A percentile compares a stretch with the other conserved stretches of the same genome.
Conservation (phyloP, 257 asterid species). For the Fraxinus americana region DNA sequence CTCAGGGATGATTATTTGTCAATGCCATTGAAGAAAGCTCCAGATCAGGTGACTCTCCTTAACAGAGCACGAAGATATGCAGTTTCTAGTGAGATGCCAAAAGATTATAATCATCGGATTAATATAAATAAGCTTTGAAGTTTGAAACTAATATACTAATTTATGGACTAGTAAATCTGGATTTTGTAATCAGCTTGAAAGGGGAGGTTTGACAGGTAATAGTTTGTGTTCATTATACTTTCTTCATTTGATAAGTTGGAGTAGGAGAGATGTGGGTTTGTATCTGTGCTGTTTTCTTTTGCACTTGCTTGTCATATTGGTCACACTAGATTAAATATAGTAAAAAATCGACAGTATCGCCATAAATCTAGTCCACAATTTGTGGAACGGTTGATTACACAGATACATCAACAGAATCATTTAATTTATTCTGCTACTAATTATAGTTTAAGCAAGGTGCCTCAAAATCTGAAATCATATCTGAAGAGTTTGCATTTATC, state of each 20-base stretch:
- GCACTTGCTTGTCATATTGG: neutral
- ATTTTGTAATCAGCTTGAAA: neutral
- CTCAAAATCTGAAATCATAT: neutral
- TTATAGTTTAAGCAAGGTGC: neutral
- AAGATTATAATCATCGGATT: neutral
- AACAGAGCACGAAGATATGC: conserved; percentile 11
- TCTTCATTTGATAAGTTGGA: neutral
- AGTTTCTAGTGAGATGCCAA: neutral
- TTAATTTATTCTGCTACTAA: conserved; percentile 9
- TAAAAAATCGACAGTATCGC: neutral
- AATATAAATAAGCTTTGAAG: neutral
- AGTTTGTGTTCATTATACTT: neutral
- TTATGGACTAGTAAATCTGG: neutral
- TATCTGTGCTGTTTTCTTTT: neutral
- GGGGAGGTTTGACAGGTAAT: neutral
- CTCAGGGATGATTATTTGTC: conserved; percentile 74
- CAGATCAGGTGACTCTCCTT: conserved; percentile 77
- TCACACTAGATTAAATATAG: neutral
- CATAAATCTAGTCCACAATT: neutral
- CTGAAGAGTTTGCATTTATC: conserved; percentile 10
- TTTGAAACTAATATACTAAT: neutral
- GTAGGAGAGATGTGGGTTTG: neutral
- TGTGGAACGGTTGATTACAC: neutral
- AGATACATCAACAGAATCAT: conserved; percentile 8
- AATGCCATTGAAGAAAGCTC: conserved; percentile 72